These are phyloP conservation scores for Aleurites moluccanus DNA, from an alignment of 441 rosid genomes.

Conservation along the genomic window DNA sequence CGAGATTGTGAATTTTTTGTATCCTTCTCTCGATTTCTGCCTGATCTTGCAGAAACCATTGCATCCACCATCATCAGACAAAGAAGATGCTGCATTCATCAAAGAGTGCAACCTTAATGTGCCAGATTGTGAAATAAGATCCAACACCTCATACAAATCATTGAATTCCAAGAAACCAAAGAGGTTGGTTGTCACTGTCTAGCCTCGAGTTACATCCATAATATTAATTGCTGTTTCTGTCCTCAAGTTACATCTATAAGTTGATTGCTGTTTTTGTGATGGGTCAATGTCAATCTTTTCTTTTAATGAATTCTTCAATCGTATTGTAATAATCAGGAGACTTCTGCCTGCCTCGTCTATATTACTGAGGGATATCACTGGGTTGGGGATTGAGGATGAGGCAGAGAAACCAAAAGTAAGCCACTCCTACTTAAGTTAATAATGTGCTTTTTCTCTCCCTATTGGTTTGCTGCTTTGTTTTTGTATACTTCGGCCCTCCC, in stretches of 20 bases:
- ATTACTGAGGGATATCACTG: slow-evolving; percentile 60
- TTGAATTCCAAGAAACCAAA: slow-evolving; percentile 54
- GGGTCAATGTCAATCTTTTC: not conserved
- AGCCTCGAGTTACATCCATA: not conserved
- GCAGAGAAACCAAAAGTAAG: slow-evolving; percentile 59
- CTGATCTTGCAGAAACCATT: slow-evolving; percentile 25
- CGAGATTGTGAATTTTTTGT: not conserved
- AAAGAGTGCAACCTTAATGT: slow-evolving; percentile 22
- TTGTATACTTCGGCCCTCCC: not conserved
- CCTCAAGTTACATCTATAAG: no score
- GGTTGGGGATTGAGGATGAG: slow-evolving; percentile 58
- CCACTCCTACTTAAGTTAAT: not conserved
- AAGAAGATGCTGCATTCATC: slow-evolving; percentile 24
- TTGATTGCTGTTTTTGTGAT: not conserved
- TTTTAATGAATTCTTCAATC: not conserved
- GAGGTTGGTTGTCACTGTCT: slow-evolving; percentile 41
- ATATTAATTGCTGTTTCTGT: not conserved
- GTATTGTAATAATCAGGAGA: slow-evolving; percentile 57
- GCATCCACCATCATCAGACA: slow-evolving; percentile 26
- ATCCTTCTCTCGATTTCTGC: slow-evolving; percentile 7
- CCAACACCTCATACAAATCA: slow-evolving; percentile 37
- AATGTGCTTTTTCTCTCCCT: no score
- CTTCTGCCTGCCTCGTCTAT: slow-evolving; percentile 74
- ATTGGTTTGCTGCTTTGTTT: no score
- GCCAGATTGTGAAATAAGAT: slow-evolving; percentile 29